Base-by-base conservation (phyloP, 2,329 filamentous ascomycete species). In the Ceratocystis papillata region DNA sequence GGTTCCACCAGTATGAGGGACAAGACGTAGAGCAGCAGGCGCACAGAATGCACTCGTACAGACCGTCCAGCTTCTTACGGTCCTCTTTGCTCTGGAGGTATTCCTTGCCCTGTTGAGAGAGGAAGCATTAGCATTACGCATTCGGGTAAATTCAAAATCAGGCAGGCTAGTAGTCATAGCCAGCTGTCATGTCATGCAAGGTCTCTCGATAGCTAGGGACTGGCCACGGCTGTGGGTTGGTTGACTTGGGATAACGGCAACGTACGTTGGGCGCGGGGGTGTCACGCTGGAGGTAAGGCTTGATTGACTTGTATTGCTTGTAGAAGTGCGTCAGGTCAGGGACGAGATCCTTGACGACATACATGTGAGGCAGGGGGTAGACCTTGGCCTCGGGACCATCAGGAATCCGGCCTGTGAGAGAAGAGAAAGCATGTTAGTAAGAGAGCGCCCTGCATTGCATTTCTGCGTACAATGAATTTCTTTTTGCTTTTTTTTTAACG, bases 1-100 rank as follows among this genome's bases (percentile, higher is more conserved):
- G 87, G 82, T 99, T 99, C 94, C 94, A 99, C 94, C 94, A 99
- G 83, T 99, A 99, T 20, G 91, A 96, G n/a, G 94, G 94, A 83
- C 94, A 99, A 60, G 93, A 96, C 25, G 94, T 99, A 71, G 89
- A 94, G 86, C 94, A 99, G 87, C 94, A 99, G 72, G 93, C 93
- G 82, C 94, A 99, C 67, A 99, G 87, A 78, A 99, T 97, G 80
- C 94, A 99, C 80, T 99, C 94, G 81, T 99, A 97, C 37, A 97
- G 86, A 70, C 94, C 94, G 76, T 97, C 94, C 66, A 99, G 87
- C 87, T 96, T 99, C 80, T 86, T 89, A 75, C 94, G 91, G 72
- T 99, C 93, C 72, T 85, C 91, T 77, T 90, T 93, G 72, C 82
- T 89, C 79, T 97, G 94, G 71, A 89, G 88, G 82, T 88, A 88